A percentile compares a stretch with the other conserved stretches of the same genome.
Conservation (phyloP, 2,329 filamentous ascomycete genomes). For the Colletotrichum sp. region DNA sequence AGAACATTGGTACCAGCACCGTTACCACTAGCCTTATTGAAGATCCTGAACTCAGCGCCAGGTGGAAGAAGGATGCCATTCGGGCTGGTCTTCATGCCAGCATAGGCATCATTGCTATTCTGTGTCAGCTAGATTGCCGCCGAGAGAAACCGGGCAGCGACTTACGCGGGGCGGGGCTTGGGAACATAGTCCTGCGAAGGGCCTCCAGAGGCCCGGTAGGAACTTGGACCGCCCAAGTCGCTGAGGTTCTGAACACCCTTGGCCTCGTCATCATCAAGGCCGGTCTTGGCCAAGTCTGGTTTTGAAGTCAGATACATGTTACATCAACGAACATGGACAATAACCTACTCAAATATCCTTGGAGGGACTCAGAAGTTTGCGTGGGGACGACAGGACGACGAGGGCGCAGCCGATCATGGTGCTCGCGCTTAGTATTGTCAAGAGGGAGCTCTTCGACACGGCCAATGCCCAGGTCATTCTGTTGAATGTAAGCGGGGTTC, state of each 20-base stretch:
- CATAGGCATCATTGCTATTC: background rate
- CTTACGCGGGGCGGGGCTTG: background rate
- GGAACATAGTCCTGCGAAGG: background rate
- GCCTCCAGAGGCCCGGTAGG: background rate
- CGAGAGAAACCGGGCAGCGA: background rate
- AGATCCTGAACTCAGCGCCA: background rate
- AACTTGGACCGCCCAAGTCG: constrained; percentile 20
- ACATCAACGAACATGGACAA: background rate
- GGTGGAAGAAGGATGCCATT: constrained; percentile 1
- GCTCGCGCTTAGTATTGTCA: constrained; percentile 18
- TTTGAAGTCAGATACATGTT: background rate
- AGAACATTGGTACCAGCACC: background rate
- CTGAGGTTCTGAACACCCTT: constrained; percentile 27
- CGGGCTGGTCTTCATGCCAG: background rate
- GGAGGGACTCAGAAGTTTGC: background rate
- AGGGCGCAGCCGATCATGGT: background rate
- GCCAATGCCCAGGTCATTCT: constrained; percentile 33
- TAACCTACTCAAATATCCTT: background rate
- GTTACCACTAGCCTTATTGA: background rate
- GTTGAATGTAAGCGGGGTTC: background rate
- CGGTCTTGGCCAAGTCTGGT: constrained; percentile 25
- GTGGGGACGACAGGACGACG: background rate
- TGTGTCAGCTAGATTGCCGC: background rate
- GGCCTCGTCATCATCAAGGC: constrained; percentile 35
- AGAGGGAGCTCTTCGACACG: constrained; percentile 29